Evolutionary conservation across 306 rosid genomes (phyloP), one percentile per base, ranked within the genome.

Genomic region (Hippophae rhamnoides): DNA sequence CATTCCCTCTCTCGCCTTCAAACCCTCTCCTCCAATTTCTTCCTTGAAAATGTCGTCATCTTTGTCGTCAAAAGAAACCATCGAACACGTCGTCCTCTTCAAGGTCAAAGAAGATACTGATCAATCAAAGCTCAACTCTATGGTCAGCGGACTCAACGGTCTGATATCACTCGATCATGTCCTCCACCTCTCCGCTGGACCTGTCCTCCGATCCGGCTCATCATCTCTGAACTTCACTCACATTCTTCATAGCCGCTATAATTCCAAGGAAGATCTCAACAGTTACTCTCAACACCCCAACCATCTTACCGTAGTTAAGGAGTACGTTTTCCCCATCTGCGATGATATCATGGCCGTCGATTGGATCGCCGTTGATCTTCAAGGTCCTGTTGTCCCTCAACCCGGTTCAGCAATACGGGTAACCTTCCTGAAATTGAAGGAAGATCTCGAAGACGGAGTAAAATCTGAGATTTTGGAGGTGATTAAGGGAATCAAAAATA

Each of bases 321-420:
- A 73, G 0, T 67, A 69, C 3, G 93, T 81, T 38, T 86, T 83
- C 50, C 95, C 95, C 9, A 80, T 85, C 69, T 54, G 86, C 54
- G 93, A 87, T 0, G 95, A 87, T 62, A 42, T 92, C 79, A 83
- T 92, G 95, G 96, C 89, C 70, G 89, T 85, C 58, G 96, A 92
- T 70, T 92, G 96, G 96, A 48, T 87, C 42, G 73, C 85, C 38
- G 74, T 69, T 0, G 75, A 56, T 23, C 54, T 76, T 7, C 41
- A 10, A 5, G 77, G 59, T 7, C 64, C 60, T 0, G n/a, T 71
- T 5, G 67, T 40, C 31, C 71, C 70, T 2, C n/a, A 77, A 0
- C 72, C 70, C 10, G 93, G 92, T 1, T 87, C 98, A 0, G 89
- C 92, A 0, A 8, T 83, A 13, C 62, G 87, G 3, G 61, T 80